Percentiles rank a stretch among this genome's conserved stretches.
Conservation (phyloP, 2,329 filamentous ascomycete genomes). For the Graphilbum sp. region DNA sequence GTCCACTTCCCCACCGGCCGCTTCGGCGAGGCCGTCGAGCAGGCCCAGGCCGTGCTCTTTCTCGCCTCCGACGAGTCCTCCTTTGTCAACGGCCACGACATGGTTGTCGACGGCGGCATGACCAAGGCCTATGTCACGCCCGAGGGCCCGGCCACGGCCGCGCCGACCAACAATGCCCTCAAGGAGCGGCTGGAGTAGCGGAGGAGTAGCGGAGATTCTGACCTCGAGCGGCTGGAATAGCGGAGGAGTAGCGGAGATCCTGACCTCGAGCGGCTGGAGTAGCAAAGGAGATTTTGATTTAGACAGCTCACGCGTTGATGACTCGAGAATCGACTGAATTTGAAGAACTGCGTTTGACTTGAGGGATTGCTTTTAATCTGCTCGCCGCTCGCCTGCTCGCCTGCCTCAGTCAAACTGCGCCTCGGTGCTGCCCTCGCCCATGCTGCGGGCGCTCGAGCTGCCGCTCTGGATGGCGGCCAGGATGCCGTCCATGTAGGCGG, state of each 20-base stretch:
- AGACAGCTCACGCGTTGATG: too few relatives aligned
- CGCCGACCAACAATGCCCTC: conserved; percentile 43
- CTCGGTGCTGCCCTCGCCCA: conserved; percentile 92
- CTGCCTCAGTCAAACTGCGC: conserved; percentile 32
- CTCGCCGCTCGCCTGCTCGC: too few relatives aligned
- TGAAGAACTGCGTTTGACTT: too few relatives aligned
- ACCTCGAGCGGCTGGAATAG: too few relatives aligned
- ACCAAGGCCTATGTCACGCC: conserved; percentile 73
- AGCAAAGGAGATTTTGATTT: too few relatives aligned
- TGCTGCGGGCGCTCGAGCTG: conserved; percentile 78
- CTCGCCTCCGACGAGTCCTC: conserved; percentile 75
- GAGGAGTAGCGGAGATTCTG: background rate
- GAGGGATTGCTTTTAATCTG: too few relatives aligned
- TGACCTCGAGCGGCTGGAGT: too few relatives aligned
- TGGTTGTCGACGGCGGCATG: conserved; percentile 93
- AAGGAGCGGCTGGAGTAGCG: conserved; percentile 18
- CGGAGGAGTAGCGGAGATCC: too few relatives aligned
- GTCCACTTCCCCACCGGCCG: conserved; percentile 78
- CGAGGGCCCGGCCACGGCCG: conserved; percentile 37
- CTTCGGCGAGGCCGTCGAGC: conserved; percentile 87
- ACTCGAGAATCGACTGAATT: too few relatives aligned
- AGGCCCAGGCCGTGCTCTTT: conserved; percentile 79
- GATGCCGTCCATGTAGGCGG: conserved; percentile 69
- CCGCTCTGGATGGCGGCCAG: conserved; percentile 81
- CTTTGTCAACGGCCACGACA: conserved; percentile 83